These are phyloP conservation scores for Russula emetica DNA, from an alignment of 768 basidiomycete species.

Conservation along the genomic window DNA sequence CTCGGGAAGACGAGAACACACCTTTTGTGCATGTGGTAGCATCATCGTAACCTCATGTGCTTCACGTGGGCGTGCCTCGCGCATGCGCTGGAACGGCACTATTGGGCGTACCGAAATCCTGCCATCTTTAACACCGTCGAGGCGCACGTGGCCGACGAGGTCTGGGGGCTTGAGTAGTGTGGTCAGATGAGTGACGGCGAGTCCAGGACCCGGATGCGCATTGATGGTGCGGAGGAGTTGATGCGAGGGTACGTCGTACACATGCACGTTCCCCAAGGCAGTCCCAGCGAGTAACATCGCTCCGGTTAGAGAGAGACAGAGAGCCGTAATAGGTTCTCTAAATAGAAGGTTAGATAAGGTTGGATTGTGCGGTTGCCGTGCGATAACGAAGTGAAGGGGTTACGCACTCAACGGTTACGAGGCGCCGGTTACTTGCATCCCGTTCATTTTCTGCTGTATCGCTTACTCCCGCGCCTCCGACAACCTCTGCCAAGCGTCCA, in stretches of 20 bases:
- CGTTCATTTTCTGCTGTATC: slow-evolving; percentile 58
- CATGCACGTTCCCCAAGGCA: slow-evolving; percentile 59
- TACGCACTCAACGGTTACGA: slow-evolving; percentile 68
- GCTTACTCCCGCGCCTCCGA: slow-evolving; percentile 67
- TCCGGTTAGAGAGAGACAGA: slow-evolving; percentile 74
- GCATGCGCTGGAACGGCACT: slow-evolving; percentile 67
- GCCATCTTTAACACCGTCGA: slow-evolving; percentile 45
- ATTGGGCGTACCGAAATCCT: slow-evolving; percentile 63
- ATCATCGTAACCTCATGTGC: slow-evolving; percentile 67
- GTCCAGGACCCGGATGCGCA: slow-evolving; percentile 56
- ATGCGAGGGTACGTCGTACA: slow-evolving; percentile 88
- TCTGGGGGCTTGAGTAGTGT: slow-evolving; percentile 86
- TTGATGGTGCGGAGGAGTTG: slow-evolving; percentile 82
- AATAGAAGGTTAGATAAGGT: slow-evolving; percentile 6
- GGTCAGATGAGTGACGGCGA: slow-evolving; percentile 59
- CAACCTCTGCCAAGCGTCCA: slow-evolving; percentile 54
- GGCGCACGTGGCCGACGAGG: slow-evolving; percentile 72
- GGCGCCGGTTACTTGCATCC: slow-evolving; percentile 47
- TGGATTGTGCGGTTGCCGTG: not conserved
- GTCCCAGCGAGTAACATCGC: slow-evolving; percentile 84
- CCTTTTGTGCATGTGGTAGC: slow-evolving; percentile 47
- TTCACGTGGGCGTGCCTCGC: slow-evolving; percentile 61
- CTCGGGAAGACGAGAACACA: slow-evolving; percentile 29
- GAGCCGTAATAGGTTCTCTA: slow-evolving; percentile 68
- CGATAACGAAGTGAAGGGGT: slow-evolving; percentile 15